These are phyloP conservation scores for Suhomyces terraborum DNA, from an alignment of 1,139 yeast genomes.

Conservation along the genomic window DNA sequence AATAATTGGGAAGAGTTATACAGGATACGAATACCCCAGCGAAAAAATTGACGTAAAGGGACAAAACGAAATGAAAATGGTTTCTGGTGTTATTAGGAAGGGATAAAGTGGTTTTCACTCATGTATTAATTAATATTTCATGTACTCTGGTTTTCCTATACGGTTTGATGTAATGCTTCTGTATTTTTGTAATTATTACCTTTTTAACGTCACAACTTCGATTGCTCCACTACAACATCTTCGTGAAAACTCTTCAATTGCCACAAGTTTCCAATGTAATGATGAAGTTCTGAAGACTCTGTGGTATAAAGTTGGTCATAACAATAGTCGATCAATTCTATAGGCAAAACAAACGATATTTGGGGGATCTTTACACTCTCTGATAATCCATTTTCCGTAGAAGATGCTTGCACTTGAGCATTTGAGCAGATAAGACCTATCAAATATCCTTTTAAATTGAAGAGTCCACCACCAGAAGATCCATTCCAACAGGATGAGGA, in stretches of 20 bases:
- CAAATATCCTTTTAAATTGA: constrained; percentile 32
- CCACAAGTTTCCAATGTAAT: constrained; percentile 18
- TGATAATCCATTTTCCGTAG: constrained; percentile 1
- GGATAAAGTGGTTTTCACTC: background rate
- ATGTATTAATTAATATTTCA: constrained; percentile 1
- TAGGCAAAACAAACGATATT: constrained; percentile 19
- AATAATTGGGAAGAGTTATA: constrained; percentile 8
- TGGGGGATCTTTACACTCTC: constrained; percentile 18
- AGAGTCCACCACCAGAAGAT: constrained; percentile 71
- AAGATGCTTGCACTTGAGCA: constrained; percentile 40
- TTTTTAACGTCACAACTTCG: constrained; percentile 16
- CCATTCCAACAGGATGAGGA: constrained; percentile 78
- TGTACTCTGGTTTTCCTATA: background rate
- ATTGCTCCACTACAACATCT: constrained; percentile 15
- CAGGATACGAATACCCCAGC: constrained; percentile 2
- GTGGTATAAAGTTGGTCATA: constrained; percentile 4
- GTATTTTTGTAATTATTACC: no score
- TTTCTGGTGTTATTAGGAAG: constrained; percentile 6
- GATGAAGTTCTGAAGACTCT: constrained; percentile 6
- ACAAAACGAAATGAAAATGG: constrained; percentile 6
- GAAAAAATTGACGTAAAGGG: constrained; percentile 4
- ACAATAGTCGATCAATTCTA: constrained; percentile 18
- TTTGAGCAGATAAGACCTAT: constrained; percentile 67
- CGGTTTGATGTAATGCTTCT: no score
- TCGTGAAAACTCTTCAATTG: constrained; percentile 18